Evolutionary conservation across 2,329 filamentous ascomycete genomes (phyloP).

Genomic region (Aspergillus neotritici): DNA sequence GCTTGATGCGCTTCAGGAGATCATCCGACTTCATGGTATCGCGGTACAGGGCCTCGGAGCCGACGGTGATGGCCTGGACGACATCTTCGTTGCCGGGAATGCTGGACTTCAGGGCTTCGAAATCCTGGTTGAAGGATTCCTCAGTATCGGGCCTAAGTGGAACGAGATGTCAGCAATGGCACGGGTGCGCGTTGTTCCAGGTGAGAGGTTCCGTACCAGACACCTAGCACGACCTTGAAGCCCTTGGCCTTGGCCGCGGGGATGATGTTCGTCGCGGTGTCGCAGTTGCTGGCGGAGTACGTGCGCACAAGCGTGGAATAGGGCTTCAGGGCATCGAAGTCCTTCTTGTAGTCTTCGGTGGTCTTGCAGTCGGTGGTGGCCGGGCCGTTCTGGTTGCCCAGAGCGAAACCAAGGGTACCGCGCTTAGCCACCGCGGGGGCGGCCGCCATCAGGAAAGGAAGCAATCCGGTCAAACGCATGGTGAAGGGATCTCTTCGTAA

Average conservation of each 20-base stretch:
- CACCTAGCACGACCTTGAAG: slow-evolving; percentile 64
- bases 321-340: slow-evolving; percentile 57
- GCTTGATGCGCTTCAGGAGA: slow-evolving; percentile 57
- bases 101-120: slow-evolving; percentile 49
- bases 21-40: slow-evolving; percentile 58
- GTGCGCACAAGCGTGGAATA: slow-evolving; percentile 57
- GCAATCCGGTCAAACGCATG: slow-evolving; percentile 43
- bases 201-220: slow-evolving; percentile 50
- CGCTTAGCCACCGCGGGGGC: slow-evolving; percentile 47
- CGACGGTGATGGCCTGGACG: slow-evolving; percentile 64
- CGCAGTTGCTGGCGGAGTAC: slow-evolving; percentile 63
- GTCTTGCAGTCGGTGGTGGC: slow-evolving; percentile 53
- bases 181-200: not conserved
- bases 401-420: slow-evolving; percentile 59
- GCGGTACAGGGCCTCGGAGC: slow-evolving; percentile 65
- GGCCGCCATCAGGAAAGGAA: slow-evolving; percentile 38
- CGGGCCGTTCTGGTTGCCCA: slow-evolving; percentile 59
- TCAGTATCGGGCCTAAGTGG: slow-evolving; percentile 54
- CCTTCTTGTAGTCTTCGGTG: slow-evolving; percentile 56
- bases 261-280: slow-evolving; percentile 57
- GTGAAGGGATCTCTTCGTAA: slow-evolving; percentile 13
- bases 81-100: slow-evolving; percentile 48
- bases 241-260: slow-evolving; percentile 60
- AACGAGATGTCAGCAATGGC: slow-evolving; percentile 4
- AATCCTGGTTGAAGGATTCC: slow-evolving; percentile 57